Percentiles rank a stretch among this genome's conserved stretches.
Conservation (phyloP, 768 basidiomycete species). For the Trametes elegans region DNA sequence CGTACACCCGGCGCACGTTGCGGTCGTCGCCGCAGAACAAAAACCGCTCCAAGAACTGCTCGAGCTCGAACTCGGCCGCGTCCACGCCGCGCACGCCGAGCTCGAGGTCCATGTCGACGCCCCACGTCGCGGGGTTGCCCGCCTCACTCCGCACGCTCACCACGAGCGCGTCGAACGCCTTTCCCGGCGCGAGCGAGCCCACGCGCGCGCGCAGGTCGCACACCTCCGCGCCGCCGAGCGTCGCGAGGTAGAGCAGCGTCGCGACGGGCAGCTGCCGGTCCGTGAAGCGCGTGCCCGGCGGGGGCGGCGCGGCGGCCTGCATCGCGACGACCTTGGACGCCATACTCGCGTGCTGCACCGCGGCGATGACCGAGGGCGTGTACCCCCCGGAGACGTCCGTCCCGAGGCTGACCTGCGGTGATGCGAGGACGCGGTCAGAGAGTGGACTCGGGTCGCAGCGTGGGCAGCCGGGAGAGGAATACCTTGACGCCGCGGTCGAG, state of each 20-base stretch:
- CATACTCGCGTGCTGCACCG: slow-evolving; percentile 73
- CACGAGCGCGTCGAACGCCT: slow-evolving; percentile 87
- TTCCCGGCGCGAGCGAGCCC: slow-evolving; percentile 78
- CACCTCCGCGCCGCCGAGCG: slow-evolving; percentile 85
- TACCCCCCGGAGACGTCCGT: slow-evolving; percentile 92
- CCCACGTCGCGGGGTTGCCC: slow-evolving; percentile 60
- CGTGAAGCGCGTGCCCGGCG: slow-evolving; percentile 36
- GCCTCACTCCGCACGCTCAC: slow-evolving; percentile 55
- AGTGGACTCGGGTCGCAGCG: too few species aligned
- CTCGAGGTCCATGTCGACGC: slow-evolving; percentile 35
- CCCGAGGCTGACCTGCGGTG: slow-evolving; percentile 80
- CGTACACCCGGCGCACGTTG: slow-evolving; percentile 80
- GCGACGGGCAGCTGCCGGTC: slow-evolving; percentile 68
- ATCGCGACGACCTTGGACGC: slow-evolving; percentile 75
- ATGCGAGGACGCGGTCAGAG: not conserved
- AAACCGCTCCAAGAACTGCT: slow-evolving; percentile 74
- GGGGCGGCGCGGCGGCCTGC: slow-evolving; percentile 29
- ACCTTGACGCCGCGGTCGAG: slow-evolving; percentile 89
- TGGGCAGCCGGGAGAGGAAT: not conserved
- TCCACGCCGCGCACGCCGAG: slow-evolving; percentile 34
- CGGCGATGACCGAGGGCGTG: slow-evolving; percentile 73
- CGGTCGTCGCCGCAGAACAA: slow-evolving; percentile 85
- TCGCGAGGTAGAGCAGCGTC: slow-evolving; percentile 86
- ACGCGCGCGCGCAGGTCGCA: slow-evolving; percentile 65
- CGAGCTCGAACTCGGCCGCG: slow-evolving; percentile 38